Evolutionary conservation across 352 stramenopile genomes (phyloP).

Genomic region (Globisporangium nodosum): DNA sequence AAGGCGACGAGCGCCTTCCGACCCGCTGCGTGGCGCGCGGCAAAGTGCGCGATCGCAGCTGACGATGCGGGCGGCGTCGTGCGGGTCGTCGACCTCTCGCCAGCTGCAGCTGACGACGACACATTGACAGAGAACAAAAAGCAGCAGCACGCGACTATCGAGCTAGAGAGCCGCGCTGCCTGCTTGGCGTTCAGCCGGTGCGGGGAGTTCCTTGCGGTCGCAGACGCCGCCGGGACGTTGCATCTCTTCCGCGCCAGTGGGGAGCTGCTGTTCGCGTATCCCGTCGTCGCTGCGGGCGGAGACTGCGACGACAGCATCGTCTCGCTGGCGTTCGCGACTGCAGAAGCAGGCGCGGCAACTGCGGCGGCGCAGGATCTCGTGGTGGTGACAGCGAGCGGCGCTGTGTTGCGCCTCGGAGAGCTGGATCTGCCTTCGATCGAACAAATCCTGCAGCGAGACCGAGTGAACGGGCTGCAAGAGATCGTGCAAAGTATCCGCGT

Average conservation of each 20-base stretch:
- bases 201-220: slow-evolving; percentile 26
- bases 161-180: slow-evolving; percentile 10
- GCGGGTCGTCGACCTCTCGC: neutral
- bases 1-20: neutral
- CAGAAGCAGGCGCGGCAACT: neutral
- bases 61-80: neutral
- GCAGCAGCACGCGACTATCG: slow-evolving; percentile 7
- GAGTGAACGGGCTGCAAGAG: slow-evolving; percentile 11
- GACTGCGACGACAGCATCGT: slow-evolving; percentile 1
- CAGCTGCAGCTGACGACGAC: neutral
- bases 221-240: slow-evolving; percentile 19
- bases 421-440: slow-evolving; percentile 28
- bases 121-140: neutral
- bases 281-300: slow-evolving; percentile 3
- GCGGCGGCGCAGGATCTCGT: slow-evolving; percentile 21
- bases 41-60: neutral
- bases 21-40: neutral
- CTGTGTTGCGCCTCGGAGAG: slow-evolving; percentile 18
- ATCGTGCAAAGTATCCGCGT: slow-evolving; percentile 26
- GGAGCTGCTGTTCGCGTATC: slow-evolving; percentile 17
- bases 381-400: slow-evolving; percentile 19
- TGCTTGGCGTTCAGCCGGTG: slow-evolving; percentile 31
- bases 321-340: slow-evolving; percentile 13
- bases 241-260: slow-evolving; percentile 27
- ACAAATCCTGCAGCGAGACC: slow-evolving; percentile 13